Base-by-base conservation (phyloP, 2,329 filamentous ascomycete species). In the Helminthosporium solani region DNA sequence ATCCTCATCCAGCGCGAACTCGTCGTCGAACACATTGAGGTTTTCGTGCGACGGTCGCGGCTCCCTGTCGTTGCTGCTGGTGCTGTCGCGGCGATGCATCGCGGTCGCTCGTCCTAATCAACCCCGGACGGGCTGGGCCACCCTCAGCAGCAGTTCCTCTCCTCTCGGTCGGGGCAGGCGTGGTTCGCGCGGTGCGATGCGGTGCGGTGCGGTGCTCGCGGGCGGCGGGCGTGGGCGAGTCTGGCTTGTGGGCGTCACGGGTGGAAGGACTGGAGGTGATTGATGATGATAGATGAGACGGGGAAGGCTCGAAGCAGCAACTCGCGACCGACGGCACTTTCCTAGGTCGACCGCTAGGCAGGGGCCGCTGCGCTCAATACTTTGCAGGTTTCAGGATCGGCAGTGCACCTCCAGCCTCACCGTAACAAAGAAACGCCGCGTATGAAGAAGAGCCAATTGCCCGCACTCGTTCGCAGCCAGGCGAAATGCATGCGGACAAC, bases 21-120 rank as follows among this genome's bases (percentile, higher is more conserved):
- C 73, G 58, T 78, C 75, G 61, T 72, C 74, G 53, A 78, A 78
- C 44, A 77, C 70, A 61, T 78, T 70, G 42, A 63, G 57, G 46
- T 67, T 70, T 47, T 35, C 40, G 3, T 40, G 52, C 50, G 65
- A 68, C 33, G 38, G 55, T 40, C 57, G 57, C 41, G 57, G 53
- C 52, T 57, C 55, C 57, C 62, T 57, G 45, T 61, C 53, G 18
- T 39, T 59, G 35, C 16, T 23, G 35, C 57, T 54, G 49, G n/a
- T n/a, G n/a, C 53, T 61, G 50, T 61, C 65, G 54, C 64, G 68
- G 60, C 66, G 61, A 40, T 68, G 62, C 70, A 73, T 73, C 42
- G 63, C 68, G 64, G n/a, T 55, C 53, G 52, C 46, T 56, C 48
- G 56, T 67, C 57, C 59, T 56, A 60, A 49, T 56, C 52, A 57